Evolutionary conservation across 2,329 filamentous ascomycete genomes (phyloP).

Genomic region (Aspergillus sp.): DNA sequence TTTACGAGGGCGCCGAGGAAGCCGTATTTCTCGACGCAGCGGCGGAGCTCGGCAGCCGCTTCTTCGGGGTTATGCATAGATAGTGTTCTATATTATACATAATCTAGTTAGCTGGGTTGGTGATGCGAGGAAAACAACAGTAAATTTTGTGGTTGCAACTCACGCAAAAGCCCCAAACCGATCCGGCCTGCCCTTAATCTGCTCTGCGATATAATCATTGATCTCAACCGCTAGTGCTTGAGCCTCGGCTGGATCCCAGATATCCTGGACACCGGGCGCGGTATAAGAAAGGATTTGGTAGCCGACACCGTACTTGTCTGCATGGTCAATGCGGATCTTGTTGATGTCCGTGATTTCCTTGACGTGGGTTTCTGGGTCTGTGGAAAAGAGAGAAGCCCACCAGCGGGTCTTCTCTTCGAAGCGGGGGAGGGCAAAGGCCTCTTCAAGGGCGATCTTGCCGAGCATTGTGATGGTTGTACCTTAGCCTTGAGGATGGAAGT

Average conservation of each 20-base stretch:
- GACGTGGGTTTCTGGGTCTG: conserved; percentile 59
- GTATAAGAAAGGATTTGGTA: conserved; percentile 51
- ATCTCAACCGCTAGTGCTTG: conserved; percentile 46
- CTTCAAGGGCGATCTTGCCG: conserved; percentile 63
- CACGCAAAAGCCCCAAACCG: conserved; percentile 48
- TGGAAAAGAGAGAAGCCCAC: conserved; percentile 62
- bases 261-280: conserved; percentile 50
- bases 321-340: conserved; percentile 43
- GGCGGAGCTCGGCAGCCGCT: conserved; percentile 40
- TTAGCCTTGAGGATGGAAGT: not conserved
- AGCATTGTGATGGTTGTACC: conserved; percentile 42
- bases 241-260: conserved; percentile 46
- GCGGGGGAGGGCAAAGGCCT: conserved; percentile 61
- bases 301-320: conserved; percentile 48
- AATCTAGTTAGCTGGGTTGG: not conserved
- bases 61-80: conserved; percentile 44
- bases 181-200: conserved; percentile 43
- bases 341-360: conserved; percentile 55
- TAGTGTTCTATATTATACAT: conserved; percentile 25
- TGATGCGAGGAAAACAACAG: no score
- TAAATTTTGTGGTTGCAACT: not conserved
- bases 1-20: conserved; percentile 65
- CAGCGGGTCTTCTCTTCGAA: conserved; percentile 59
- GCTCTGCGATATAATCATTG: conserved; percentile 48
- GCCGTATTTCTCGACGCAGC: conserved; percentile 57